Conservation (phyloP, 257 asterid species). For the Echites panduratus region DNA sequence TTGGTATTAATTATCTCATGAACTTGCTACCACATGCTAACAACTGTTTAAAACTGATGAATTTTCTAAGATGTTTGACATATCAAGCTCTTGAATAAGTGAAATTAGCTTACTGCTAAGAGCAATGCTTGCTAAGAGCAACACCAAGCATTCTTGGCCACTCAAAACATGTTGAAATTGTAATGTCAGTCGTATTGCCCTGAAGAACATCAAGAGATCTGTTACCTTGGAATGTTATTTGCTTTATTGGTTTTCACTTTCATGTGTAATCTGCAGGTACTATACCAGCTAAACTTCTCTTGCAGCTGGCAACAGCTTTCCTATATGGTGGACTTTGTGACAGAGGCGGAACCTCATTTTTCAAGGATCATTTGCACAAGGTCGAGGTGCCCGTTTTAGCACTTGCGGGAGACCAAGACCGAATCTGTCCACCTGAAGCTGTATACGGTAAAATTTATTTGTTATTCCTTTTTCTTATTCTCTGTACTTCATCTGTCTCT, state of each 20-base stretch:
- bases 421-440: slow-evolving; percentile 97
- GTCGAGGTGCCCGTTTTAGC: slow-evolving; percentile 74
- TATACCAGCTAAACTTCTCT: slow-evolving; percentile 72
- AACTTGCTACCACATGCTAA: background rate
- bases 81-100: background rate
- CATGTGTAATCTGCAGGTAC: slow-evolving; percentile 54
- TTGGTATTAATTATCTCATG: background rate
- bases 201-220: background rate
- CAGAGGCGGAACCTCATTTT: slow-evolving; percentile 62
- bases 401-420: slow-evolving; percentile 88
- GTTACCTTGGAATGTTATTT: background rate
- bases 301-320: slow-evolving; percentile 81
- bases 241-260: background rate
- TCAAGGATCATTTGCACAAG: slow-evolving; percentile 74
- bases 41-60: background rate
- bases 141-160: background rate
- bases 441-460: slow-evolving; percentile 47
- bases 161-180: background rate
- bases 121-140: background rate
- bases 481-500: background rate
- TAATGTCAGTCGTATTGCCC: background rate
- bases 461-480: slow-evolving; percentile 9
- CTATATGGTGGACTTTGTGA: slow-evolving; percentile 88
- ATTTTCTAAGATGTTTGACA: background rate
- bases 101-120: background rate